Evolutionary conservation across 2,329 filamentous ascomycete genomes (phyloP).

Genomic region (Ilyonectria mors-panacis): DNA sequence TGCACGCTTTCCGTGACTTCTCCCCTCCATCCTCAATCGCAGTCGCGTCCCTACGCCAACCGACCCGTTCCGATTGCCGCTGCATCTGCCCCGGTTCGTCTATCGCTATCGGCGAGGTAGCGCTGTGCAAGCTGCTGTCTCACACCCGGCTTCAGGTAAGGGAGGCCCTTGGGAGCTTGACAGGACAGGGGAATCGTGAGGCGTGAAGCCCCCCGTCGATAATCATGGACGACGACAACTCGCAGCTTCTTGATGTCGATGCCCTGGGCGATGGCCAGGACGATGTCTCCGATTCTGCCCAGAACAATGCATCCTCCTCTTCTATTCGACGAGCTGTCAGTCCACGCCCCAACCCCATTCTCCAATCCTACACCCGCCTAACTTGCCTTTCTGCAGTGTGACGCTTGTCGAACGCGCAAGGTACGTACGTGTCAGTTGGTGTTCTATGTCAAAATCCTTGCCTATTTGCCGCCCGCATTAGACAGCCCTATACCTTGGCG

Average conservation of each 20-base stretch:
- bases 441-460: not conserved
- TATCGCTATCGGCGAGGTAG: slow-evolving; percentile 5
- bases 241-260: slow-evolving; percentile 31
- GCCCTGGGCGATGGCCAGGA: slow-evolving; percentile 36
- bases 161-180: not conserved
- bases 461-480: not conserved
- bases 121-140: not conserved
- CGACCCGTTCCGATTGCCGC: slow-evolving; percentile 19
- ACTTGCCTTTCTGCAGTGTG: slow-evolving; percentile 47
- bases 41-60: slow-evolving; percentile 27
- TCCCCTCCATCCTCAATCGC: slow-evolving; percentile 13
- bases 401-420: slow-evolving; percentile 53
- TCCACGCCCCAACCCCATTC: slow-evolving; percentile 16
- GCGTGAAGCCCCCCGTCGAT: not conserved
- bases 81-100: slow-evolving; percentile 16
- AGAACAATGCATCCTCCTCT: slow-evolving; percentile 40
- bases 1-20: slow-evolving; percentile 23
- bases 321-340: slow-evolving; percentile 47
- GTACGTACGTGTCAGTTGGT: slow-evolving; percentile 39
- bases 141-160: too few species aligned
- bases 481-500: not conserved
- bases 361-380: slow-evolving; percentile 2
- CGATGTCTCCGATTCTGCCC: slow-evolving; percentile 41
- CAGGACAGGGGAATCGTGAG: not conserved
- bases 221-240: slow-evolving; percentile 38